phyloP scores from a whole-genome alignment of 768 basidiomycete species.

The Leccinum disarticulatum region DNA sequence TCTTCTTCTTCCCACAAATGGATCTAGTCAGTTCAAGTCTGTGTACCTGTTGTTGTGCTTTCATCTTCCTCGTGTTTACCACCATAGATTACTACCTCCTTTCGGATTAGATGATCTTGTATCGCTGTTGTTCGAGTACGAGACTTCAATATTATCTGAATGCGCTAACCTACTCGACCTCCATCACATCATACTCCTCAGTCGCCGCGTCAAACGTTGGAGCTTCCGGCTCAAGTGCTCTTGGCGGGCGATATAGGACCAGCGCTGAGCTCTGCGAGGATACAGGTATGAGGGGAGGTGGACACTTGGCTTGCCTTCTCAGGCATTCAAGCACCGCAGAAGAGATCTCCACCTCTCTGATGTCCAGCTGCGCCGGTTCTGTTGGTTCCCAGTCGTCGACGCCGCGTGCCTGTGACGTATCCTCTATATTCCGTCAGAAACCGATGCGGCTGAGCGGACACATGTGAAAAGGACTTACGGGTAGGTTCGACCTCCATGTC shows the following conservation, averaged over 20 bases:
- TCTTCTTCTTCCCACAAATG: background rate
- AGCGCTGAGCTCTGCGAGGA: constrained; percentile 39
- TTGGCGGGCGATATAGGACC: constrained; percentile 51
- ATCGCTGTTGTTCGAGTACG: constrained; percentile 17
- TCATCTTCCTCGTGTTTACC: constrained; percentile 16
- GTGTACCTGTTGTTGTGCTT: constrained; percentile 21
- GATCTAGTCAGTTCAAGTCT: constrained; percentile 19
- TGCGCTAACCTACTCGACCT: constrained; percentile 40
- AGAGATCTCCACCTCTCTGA: constrained; percentile 41
- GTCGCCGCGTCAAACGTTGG: background rate
- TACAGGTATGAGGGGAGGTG: constrained; percentile 21
- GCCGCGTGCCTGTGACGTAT: background rate
- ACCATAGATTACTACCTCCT: constrained; percentile 27
- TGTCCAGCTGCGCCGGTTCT: constrained; percentile 19
- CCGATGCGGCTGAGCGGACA: constrained; percentile 1
- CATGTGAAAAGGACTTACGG: constrained; percentile 39
- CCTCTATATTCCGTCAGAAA: constrained; percentile 4
- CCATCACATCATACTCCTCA: constrained; percentile 49
- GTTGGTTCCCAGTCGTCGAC: constrained; percentile 23
- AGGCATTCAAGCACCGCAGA: constrained; percentile 47
- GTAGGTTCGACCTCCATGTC: constrained; percentile 70
- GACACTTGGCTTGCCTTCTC: constrained; percentile 30
- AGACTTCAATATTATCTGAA: constrained; percentile 3
- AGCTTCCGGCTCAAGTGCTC: constrained; percentile 4
- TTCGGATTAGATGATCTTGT: constrained; percentile 28